A percentile compares a stretch with the other conserved stretches of the same genome.
These are phyloP conservation scores for Suillus paluster DNA, from an alignment of 768 basidiomycete species.

Conservation along the genomic window DNA sequence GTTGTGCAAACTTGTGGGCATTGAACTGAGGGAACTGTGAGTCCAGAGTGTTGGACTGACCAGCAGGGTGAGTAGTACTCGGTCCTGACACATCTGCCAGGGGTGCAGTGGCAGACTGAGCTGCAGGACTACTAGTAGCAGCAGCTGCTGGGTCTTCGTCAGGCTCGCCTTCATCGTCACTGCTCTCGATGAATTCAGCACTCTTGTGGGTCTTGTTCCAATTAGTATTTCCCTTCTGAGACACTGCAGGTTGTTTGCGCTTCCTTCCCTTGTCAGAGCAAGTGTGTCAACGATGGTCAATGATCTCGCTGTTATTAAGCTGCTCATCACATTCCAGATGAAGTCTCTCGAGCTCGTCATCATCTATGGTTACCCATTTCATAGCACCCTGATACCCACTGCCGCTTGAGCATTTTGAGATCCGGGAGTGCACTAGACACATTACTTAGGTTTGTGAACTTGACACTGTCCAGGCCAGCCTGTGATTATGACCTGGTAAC, in stretches of 20 bases:
- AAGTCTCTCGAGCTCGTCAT: conserved; percentile 10
- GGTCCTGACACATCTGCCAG: too few species aligned
- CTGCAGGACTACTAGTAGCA: too few species aligned
- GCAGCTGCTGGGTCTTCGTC: background rate
- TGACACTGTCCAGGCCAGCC: conserved; percentile 11
- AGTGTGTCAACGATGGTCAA: background rate
- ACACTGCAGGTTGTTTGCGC: conserved; percentile 1
- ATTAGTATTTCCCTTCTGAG: background rate
- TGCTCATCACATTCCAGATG: background rate
- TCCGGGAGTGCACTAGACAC: conserved; percentile 13
- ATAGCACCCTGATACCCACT: conserved; percentile 10
- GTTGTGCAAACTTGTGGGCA: too few species aligned
- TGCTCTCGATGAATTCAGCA: background rate
- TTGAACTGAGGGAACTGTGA: too few species aligned
- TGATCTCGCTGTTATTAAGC: conserved; percentile 7
- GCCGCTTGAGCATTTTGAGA: conserved; percentile 9
- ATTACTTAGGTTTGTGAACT: conserved; percentile 11
- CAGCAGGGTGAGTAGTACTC: too few species aligned
- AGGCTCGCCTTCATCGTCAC: background rate
- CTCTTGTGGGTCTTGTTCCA: background rate
- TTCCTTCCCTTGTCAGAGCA: conserved; percentile 11
- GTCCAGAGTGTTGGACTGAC: too few species aligned
- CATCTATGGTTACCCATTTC: conserved; percentile 5
- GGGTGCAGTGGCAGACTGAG: too few species aligned
- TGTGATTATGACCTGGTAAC: conserved; percentile 5